Evolutionary conservation across 1,284 basidiomycete species (phyloP).

Genomic region (Ganoderma lingzhi): DNA sequence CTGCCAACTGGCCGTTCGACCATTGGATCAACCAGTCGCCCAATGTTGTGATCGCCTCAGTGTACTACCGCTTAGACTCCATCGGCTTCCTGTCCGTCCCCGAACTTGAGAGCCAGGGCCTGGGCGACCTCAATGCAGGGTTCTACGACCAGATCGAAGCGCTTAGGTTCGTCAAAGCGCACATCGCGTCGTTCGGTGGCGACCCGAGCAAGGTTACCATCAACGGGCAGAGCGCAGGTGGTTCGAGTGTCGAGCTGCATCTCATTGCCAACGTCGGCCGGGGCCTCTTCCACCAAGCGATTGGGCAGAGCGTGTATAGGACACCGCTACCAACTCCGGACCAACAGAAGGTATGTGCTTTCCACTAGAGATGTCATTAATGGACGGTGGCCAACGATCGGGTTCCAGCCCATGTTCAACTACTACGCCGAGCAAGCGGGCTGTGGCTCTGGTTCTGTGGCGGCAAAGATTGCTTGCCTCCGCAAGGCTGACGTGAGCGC

Average conservation of each 20-base stretch:
- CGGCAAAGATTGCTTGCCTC: slow-evolving; percentile 53
- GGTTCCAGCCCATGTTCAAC: slow-evolving; percentile 55
- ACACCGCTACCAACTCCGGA: slow-evolving; percentile 55
- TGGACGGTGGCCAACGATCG: not conserved
- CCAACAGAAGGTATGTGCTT: slow-evolving; percentile 53
- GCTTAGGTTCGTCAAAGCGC: slow-evolving; percentile 65
- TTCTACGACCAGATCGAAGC: slow-evolving; percentile 69
- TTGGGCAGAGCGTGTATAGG: slow-evolving; percentile 67
- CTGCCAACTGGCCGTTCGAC: slow-evolving; percentile 53
- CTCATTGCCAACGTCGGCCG: slow-evolving; percentile 53
- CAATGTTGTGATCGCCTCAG: slow-evolving; percentile 51
- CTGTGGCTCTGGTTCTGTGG: slow-evolving; percentile 49
- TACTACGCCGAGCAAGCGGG: slow-evolving; percentile 57
- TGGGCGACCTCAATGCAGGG: slow-evolving; percentile 66
- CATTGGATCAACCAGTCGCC: slow-evolving; percentile 49
- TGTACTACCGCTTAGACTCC: slow-evolving; percentile 53
- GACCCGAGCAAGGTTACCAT: slow-evolving; percentile 63
- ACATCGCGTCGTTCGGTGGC: slow-evolving; percentile 73
- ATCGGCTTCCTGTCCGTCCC: slow-evolving; percentile 54
- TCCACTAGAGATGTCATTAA: not conserved
- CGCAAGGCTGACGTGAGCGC: slow-evolving; percentile 57
- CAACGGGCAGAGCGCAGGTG: slow-evolving; percentile 71
- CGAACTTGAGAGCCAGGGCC: slow-evolving; percentile 48
- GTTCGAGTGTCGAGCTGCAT: slow-evolving; percentile 61
- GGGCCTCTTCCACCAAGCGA: slow-evolving; percentile 57